Evolutionary conservation across 1,139 yeast species (phyloP).

Genomic region (Sugiyamaella sp.): DNA sequence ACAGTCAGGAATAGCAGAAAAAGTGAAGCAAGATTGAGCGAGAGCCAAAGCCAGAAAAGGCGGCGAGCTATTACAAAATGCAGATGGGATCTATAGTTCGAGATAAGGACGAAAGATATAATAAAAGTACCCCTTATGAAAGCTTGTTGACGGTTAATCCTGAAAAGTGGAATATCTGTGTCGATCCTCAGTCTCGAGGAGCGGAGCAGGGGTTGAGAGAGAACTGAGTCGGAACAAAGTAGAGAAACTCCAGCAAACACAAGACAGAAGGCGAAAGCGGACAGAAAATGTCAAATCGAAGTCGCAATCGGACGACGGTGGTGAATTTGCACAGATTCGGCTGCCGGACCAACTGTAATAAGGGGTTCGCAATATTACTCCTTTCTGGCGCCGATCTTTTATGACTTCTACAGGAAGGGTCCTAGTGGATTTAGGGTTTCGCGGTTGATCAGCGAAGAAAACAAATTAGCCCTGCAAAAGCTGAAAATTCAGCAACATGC

Average conservation of each 20-base stretch:
- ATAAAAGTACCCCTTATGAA: background rate
- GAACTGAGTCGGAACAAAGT: background rate
- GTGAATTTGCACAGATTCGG: background rate
- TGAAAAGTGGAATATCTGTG: background rate
- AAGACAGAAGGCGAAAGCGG: no score
- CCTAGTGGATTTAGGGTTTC: background rate
- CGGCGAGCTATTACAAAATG: background rate
- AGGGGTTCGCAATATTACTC: slow-evolving; percentile 1
- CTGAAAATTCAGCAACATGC: background rate
- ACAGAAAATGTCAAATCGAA: no score
- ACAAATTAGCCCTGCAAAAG: background rate
- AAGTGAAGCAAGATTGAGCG: no score
- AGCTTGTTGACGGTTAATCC: background rate
- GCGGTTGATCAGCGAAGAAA: background rate
- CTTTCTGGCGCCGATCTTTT: background rate
- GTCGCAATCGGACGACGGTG: no score
- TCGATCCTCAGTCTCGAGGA: background rate
- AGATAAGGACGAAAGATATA: background rate
- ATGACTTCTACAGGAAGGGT: background rate
- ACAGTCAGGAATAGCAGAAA: no score
- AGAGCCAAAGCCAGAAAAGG: no score
- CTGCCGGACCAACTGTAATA: background rate
- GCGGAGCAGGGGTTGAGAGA: background rate
- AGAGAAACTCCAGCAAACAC: background rate
- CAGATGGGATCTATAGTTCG: background rate